These are phyloP conservation scores for Blastobotrys aristatus DNA, from an alignment of 1,139 yeast species.

Conservation along the genomic window DNA sequence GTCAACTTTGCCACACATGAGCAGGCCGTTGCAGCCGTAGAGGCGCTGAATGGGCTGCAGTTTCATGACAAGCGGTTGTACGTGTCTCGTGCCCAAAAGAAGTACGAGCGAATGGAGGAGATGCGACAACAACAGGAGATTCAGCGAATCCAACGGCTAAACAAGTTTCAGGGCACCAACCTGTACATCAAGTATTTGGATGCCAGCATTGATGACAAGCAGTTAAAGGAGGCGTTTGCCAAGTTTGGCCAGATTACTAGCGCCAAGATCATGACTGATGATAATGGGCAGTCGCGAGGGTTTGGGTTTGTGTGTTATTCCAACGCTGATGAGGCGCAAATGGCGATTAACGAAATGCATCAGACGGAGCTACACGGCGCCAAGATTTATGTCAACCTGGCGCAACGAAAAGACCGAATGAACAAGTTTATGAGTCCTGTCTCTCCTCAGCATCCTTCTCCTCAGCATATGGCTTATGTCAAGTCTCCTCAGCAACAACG, in stretches of 20 bases:
- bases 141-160: constrained; percentile 69
- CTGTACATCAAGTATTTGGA: constrained; percentile 86
- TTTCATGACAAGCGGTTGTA: constrained; percentile 69
- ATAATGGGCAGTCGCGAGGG: constrained; percentile 81
- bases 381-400: constrained; percentile 88
- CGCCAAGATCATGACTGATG: constrained; percentile 87
- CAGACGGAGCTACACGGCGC: constrained; percentile 81
- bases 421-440: neutral
- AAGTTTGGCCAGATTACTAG: constrained; percentile 86
- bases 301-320: constrained; percentile 95
- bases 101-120: constrained; percentile 84
- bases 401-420: constrained; percentile 81
- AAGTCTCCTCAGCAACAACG: neutral
- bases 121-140: constrained; percentile 78
- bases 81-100: constrained; percentile 93
- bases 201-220: constrained; percentile 74
- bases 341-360: constrained; percentile 89
- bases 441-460: neutral
- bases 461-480: neutral
- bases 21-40: constrained; percentile 76
- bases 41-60: constrained; percentile 70
- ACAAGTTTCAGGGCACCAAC: constrained; percentile 86
- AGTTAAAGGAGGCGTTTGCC: constrained; percentile 73
- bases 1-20: constrained; percentile 77
- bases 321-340: constrained; percentile 86